Base-by-base conservation (phyloP, 2,329 filamentous ascomycete genomes). In the Endocalyx cinctus region DNA sequence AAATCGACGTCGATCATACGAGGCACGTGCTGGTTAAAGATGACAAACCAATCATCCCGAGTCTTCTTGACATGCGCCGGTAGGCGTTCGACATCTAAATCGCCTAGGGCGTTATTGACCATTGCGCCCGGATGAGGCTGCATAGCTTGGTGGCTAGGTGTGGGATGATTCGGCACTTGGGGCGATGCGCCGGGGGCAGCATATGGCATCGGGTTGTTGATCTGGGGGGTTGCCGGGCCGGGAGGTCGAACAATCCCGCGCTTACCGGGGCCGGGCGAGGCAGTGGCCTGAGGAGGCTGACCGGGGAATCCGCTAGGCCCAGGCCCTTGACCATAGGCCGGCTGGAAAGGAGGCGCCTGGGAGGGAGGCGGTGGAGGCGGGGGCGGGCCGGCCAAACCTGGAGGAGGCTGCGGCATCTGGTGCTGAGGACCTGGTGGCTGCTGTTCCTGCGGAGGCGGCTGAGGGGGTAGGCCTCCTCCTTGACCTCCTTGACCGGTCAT, bases 11-110 rank as follows among this genome's bases (percentile, higher is more conserved):
- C 92, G 32, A 98, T 70, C 32, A 88, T 79, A 38, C 92, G 87
- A 42, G 86, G 87, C 23, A 96, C 84, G 37, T 83, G 78, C 27
- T 90, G 88, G 64, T 98, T 96, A 74, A 96, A 98, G 45, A 97
- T 86, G 27, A 87, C 90, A 58, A 94, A 94, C 92, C 92, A 98
- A 58, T 97, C 92, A 27, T 77, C 70, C 18, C 87, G 85, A 37
- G 87, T 84, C 58, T 90, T 89, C 74, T 97, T 97, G 44, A 88
- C 79, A 49, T 88, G 82, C 2, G 84, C 77, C 18, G 89, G 87
- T 25, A 97, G 73, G 41, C 87, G 79, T 41, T 96, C 88, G 6
- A 85, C 79, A 48, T 95, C 87, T 39, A 96, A 74, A 46, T 97
- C 90, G 32, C 86, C 86, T 17, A 96, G 73, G 33, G 83, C 77